phyloP scores from a whole-genome alignment of 768 basidiomycete genomes.

The Macrolepiota fuliginosa region DNA sequence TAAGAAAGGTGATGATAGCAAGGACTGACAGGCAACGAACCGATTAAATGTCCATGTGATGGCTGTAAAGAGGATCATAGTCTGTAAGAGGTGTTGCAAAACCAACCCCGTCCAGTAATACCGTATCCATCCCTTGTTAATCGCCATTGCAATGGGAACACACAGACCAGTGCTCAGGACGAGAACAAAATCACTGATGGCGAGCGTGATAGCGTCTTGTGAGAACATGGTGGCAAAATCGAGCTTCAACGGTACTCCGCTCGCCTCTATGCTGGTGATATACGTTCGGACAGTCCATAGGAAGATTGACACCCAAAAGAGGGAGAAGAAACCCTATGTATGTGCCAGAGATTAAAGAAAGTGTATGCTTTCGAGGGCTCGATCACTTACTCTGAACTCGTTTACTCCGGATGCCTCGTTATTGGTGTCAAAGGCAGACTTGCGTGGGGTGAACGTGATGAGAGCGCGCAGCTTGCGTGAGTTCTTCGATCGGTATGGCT shows the following conservation, averaged over 20 bases:
- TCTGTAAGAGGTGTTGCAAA: conserved; percentile 82
- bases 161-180: conserved; percentile 74
- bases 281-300: conserved; percentile 79
- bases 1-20: not conserved
- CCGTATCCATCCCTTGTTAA: conserved; percentile 75
- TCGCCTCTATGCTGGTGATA: conserved; percentile 71
- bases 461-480: conserved; percentile 80
- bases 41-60: conserved; percentile 91
- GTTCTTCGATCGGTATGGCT: conserved; percentile 68
- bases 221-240: conserved; percentile 87
- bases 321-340: conserved; percentile 82
- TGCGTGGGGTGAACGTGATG: conserved; percentile 83
- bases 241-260: conserved; percentile 74
- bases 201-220: conserved; percentile 77
- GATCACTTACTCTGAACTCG: conserved; percentile 70
- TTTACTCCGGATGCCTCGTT: conserved; percentile 75
- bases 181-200: conserved; percentile 79
- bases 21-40: conserved; percentile 30
- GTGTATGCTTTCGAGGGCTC: not conserved
- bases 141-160: conserved; percentile 78
- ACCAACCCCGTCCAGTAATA: conserved; percentile 77
- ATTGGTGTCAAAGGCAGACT: conserved; percentile 79
- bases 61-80: conserved; percentile 63
- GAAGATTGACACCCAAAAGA: conserved; percentile 92
- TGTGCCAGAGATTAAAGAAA: conserved; percentile 8